Percentiles rank a stretch among this genome's conserved stretches.
phyloP scores from a whole-genome alignment of 2,329 filamentous ascomycete genomes.

The Parastagonospora nodorum region DNA sequence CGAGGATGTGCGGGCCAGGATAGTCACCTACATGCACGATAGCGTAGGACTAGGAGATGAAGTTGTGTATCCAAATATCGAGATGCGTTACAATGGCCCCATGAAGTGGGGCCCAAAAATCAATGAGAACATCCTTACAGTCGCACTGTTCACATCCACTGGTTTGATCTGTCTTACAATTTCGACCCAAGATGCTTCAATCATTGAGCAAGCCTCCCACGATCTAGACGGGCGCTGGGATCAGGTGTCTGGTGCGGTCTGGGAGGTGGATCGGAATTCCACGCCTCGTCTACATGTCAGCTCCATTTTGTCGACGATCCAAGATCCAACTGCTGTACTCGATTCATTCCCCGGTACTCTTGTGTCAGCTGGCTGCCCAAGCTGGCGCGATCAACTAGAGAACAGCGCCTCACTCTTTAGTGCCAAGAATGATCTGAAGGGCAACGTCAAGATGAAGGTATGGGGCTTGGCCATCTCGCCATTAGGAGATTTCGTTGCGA shows the following conservation, averaged over 20 bases:
- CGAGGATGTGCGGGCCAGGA: conserved; percentile 32
- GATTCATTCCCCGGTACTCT: conserved; percentile 25
- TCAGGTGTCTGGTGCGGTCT: conserved; percentile 41
- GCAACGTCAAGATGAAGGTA: conserved; percentile 54
- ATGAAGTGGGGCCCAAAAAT: conserved; percentile 35
- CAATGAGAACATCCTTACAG: conserved; percentile 17
- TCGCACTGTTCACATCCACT: conserved; percentile 40
- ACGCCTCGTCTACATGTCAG: conserved; percentile 41
- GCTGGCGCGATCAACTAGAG: conserved; percentile 49
- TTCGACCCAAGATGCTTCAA: conserved; percentile 27
- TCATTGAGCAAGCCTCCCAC: conserved; percentile 27
- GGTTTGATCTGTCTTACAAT: conserved; percentile 34
- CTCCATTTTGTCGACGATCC: conserved; percentile 44
- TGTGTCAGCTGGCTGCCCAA: conserved; percentile 20
- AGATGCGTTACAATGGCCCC: conserved; percentile 30
- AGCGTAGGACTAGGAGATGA: conserved; percentile 27
- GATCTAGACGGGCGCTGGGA: conserved; percentile 52
- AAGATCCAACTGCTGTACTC: conserved; percentile 37
- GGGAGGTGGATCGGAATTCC: conserved; percentile 30
- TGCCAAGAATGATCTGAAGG: conserved; percentile 55
- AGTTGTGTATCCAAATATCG: conserved; percentile 25
- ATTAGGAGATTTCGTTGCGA: conserved; percentile 54
- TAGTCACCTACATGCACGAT: conserved; percentile 20
- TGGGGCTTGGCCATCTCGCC: conserved; percentile 60
- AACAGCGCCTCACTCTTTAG: conserved; percentile 52